Evolutionary conservation across 169 alveolate genomes (phyloP), one percentile per base, ranked within the genome.

Genomic region (Neospora caninum): DNA sequence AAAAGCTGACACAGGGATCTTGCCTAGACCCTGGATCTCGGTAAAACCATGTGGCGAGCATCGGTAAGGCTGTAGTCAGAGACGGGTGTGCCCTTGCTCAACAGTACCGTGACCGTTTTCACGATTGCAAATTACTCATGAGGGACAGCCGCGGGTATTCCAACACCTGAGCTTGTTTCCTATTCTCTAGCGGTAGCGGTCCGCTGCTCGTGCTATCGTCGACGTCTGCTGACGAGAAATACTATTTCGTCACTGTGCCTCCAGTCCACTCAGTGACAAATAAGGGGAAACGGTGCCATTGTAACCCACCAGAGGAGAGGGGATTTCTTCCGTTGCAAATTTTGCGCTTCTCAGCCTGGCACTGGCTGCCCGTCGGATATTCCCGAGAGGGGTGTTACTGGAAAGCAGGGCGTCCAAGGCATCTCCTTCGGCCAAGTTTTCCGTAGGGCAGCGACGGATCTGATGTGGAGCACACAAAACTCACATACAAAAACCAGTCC

Each of bases 381-480:
- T 27, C 4, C 73, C 20, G 31, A 13, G 16, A 64, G 73, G 73
- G 25, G 34, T 64, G 73, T 29, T 64, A 16, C 31, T 22, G 25
- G 73, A 64, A 22, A 64, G 73, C n/a, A 64, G 73, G n/a, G 73
- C n/a, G n/a, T 64, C 73, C 73, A 64, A 64, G 73, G 73, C 73
- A 64, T 64, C 73, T 64, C 73, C 73, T 22, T 64, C n/a, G 73
- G 73, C 73, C 4, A 64, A 64, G 31, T 0, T 64, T 27, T 64
- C 73, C n/a, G 73, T 10, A 64, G 34, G 73, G 73, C 73, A 27
- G 34, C 73, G 73, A 16, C 73, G 31, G 73, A 27, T 64, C 73
- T 64, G 73, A 64, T 22, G 73, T 27, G 20, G 73, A 16, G 20
- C 73, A 64, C 31, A 29, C 25, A 64, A 27, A 64, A 13, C 58